phyloP scores from a whole-genome alignment of 768 basidiomycete genomes.

The Russula emetica region DNA sequence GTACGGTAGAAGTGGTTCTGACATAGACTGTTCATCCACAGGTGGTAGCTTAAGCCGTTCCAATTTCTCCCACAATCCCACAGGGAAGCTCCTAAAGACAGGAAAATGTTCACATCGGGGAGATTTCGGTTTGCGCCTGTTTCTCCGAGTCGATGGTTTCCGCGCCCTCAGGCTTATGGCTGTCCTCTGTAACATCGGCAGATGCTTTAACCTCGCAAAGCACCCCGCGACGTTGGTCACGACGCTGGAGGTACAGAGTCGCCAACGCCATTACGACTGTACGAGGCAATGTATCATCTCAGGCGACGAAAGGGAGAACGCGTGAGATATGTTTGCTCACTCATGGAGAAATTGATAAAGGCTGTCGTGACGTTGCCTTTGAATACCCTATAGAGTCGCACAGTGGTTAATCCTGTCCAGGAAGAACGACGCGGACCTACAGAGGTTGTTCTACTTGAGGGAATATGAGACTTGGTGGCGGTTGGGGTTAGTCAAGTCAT shows the following conservation, averaged over 20 bases:
- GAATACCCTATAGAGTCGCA: slow-evolving; percentile 29
- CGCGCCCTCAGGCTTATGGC: not conserved
- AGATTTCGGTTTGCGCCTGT: not conserved
- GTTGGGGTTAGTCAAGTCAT: not conserved
- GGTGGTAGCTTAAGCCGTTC: not conserved
- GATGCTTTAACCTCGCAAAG: not conserved
- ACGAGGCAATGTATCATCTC: not conserved
- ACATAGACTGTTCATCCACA: not conserved
- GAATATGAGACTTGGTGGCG: slow-evolving; percentile 34
- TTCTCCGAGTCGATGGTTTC: not conserved
- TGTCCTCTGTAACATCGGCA: not conserved
- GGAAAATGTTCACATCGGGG: not conserved
- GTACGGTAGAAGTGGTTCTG: not conserved
- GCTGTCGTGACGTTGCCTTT: slow-evolving; percentile 37
- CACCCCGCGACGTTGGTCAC: not conserved
- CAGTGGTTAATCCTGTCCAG: not conserved
- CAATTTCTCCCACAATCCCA: not conserved
- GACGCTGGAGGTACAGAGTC: slow-evolving; percentile 16
- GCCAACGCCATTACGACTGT: slow-evolving; percentile 7
- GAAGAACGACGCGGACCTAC: slow-evolving; percentile 23
- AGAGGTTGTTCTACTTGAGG: slow-evolving; percentile 39
- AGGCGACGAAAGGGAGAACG: not conserved
- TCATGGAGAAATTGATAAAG: slow-evolving; percentile 34
- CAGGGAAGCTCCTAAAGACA: not conserved
- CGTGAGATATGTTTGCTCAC: slow-evolving; percentile 26